phyloP scores from a whole-genome alignment of 169 alveolate genomes.

The Blepharisma undulans region DNA sequence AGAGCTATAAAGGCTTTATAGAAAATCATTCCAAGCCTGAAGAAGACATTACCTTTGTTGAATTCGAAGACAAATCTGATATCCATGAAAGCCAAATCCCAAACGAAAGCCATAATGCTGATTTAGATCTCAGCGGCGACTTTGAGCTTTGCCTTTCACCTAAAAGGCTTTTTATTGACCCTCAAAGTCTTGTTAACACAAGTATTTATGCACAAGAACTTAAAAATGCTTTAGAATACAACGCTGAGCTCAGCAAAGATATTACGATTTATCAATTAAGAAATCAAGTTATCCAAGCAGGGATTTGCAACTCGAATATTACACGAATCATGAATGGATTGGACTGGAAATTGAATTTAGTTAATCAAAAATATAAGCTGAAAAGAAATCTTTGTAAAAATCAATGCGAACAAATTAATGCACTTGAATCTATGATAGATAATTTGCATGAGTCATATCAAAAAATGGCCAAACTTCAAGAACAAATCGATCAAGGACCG shows the following conservation, averaged over 20 bases:
- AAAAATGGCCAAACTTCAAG: background rate
- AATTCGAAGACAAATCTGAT: constrained; percentile 7
- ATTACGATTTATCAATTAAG: background rate
- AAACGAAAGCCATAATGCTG: background rate
- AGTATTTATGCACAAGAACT: background rate
- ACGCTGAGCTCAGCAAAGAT: background rate
- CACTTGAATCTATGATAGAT: constrained; percentile 30
- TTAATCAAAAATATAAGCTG: constrained; percentile 9
- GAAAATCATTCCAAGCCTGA: background rate
- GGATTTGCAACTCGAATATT: background rate
- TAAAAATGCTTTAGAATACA: constrained; percentile 3
- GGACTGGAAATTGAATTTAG: background rate
- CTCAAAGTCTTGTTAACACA: background rate
- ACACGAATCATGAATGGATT: background rate
- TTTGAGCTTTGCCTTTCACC: background rate
- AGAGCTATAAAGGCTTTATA: background rate
- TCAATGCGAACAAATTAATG: constrained; percentile 12
- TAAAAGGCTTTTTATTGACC: background rate
- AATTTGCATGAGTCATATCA: constrained; percentile 17
- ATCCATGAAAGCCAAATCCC: background rate
- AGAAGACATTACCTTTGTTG: background rate
- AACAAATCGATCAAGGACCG: constrained; percentile 12
- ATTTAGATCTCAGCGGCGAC: background rate
- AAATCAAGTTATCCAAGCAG: constrained; percentile 24
- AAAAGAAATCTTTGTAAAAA: background rate